Evolutionary conservation across 2,329 filamentous ascomycete species (phyloP), one percentile per base, ranked within the genome.

Genomic region (Aspergillus quadricinctus): DNA sequence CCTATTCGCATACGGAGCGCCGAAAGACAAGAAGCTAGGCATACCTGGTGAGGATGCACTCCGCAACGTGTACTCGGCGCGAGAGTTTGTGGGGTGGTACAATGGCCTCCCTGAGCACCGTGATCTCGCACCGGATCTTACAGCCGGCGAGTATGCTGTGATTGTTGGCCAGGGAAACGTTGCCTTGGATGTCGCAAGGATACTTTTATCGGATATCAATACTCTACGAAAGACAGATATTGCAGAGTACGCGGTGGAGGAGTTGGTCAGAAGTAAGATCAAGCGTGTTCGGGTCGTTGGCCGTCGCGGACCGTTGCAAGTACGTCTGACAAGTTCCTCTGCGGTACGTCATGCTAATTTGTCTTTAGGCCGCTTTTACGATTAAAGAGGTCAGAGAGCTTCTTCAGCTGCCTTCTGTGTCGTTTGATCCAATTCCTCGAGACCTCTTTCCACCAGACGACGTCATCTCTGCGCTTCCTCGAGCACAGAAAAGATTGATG

Each of bases 21-120:
- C 90, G 0, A 84, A 89, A 69, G 94, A 99, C 71, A 87, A 86
- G 61, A 85, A 82, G 54, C 80, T 99, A 0, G 87, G 84, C 0
- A 86, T 99, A 37, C 86, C 88, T 0, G 92, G 93, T 8, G 94
- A 99, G 57, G 61, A 69, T 68, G 81, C 87, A 3, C 72, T 75
- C 5, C 76, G 94, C 6, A 78, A 81, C 27, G 90, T 97, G 19
- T 88, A 92, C 70, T 96, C 92, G 7, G 94, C 94, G 2, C 85
- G 94, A 28, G 88, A 92, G 41, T 97, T 97, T 71, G 94, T 99
- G 1, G 94, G 92, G 19, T 99, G 94, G 94, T 99, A 99, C 74
- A 99, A 99, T 72, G 94, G 94, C 2, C 81, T 96, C 2, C 94
- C 94, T 0, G 89, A 95, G 64, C 89, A 89, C 69, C 83, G 88